Evolutionary conservation across 2,329 filamentous ascomycete species (phyloP).

Genomic region (Aspergillus luchuensis): DNA sequence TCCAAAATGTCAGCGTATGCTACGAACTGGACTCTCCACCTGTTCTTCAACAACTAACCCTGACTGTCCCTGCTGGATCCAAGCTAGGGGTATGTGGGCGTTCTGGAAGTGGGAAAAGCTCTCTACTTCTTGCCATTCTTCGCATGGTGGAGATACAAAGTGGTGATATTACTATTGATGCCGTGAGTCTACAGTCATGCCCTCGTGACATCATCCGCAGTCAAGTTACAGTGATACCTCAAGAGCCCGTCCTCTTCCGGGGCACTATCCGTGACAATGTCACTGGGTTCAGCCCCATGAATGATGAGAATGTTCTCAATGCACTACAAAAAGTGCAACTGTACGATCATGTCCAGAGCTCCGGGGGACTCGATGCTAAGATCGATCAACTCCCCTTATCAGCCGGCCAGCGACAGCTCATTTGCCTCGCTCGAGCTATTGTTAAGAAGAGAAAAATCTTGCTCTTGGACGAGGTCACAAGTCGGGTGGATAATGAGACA

Average conservation of each 20-base stretch:
- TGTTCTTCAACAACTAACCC: background rate
- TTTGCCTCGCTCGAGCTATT: constrained; percentile 1
- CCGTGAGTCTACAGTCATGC: constrained; percentile 1
- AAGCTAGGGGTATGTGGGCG: background rate
- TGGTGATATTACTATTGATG: background rate
- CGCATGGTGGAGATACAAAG: background rate
- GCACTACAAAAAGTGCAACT: background rate
- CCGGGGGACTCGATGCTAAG: background rate
- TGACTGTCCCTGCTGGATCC: background rate
- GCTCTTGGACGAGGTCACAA: background rate
- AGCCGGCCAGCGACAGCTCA: background rate
- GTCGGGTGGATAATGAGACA: background rate
- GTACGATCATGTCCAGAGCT: background rate
- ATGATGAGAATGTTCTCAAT: background rate
- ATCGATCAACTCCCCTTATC: background rate
- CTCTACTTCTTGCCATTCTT: background rate
- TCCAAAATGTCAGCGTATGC: background rate
- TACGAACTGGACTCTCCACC: background rate
- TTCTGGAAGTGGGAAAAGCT: constrained; percentile 2
- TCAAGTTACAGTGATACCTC: background rate
- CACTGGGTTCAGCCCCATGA: background rate
- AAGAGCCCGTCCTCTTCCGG: background rate
- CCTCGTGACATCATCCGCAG: background rate
- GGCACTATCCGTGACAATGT: background rate
- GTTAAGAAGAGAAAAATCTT: background rate